phyloP scores from a whole-genome alignment of 2,329 filamentous ascomycete species.

The Sporothrix dimorphospora region DNA sequence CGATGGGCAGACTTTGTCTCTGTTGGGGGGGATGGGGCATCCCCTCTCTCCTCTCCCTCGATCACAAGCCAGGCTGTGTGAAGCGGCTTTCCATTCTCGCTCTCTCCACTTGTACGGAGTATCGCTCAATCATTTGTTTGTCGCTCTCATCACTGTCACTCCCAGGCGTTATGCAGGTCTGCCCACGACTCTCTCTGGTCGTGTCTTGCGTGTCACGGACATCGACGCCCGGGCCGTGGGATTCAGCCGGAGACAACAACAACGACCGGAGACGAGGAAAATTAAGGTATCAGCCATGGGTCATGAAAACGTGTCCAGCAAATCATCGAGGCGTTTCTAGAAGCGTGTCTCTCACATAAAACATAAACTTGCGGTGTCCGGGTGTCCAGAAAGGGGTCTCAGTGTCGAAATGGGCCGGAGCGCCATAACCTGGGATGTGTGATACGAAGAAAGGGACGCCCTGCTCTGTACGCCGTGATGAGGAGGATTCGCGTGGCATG shows the following conservation, averaged over 20 bases:
- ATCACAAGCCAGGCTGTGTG: neutral
- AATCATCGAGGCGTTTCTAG: conserved; percentile 5
- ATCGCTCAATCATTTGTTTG: neutral
- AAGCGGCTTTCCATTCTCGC: neutral
- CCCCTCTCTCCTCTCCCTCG: neutral
- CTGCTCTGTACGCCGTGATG: conserved; percentile 2
- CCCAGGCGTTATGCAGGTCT: too few relatives aligned
- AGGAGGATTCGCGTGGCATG: neutral
- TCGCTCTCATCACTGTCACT: neutral
- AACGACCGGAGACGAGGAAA: neutral
- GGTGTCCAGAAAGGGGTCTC: neutral
- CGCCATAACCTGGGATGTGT: neutral
- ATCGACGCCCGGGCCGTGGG: neutral
- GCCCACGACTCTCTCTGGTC: neutral
- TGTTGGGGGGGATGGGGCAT: too few relatives aligned
- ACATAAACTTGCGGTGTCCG: neutral
- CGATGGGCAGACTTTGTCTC: too few relatives aligned
- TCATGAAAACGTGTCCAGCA: conserved; percentile 1
- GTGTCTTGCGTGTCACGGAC: neutral
- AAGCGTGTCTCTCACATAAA: neutral
- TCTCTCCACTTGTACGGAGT: neutral
- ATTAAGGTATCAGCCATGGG: neutral
- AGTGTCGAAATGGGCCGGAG: neutral
- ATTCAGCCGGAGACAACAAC: neutral
- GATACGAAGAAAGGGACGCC: neutral